phyloP scores from a whole-genome alignment of 192 early-diverging fungal genomes.

The Linnemannia schmuckeri region DNA sequence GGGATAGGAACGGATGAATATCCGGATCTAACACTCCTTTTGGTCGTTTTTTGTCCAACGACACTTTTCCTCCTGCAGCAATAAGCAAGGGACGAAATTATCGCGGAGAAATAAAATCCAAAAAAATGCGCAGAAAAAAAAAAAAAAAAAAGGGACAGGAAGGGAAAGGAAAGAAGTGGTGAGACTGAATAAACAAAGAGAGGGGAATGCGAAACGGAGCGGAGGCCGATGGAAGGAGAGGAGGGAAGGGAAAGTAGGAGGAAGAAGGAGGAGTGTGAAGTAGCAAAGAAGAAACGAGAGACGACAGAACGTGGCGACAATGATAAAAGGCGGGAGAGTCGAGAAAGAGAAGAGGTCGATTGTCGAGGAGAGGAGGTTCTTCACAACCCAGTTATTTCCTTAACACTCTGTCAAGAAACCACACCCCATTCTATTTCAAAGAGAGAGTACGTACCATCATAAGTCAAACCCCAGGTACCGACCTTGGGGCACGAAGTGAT shows the following conservation, averaged over 20 bases:
- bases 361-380: too few relatives aligned
- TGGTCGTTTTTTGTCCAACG: slow-evolving; percentile 6
- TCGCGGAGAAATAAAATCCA: slow-evolving; percentile 8
- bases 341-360: too few relatives aligned
- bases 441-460: slow-evolving; percentile 53
- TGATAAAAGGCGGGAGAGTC: too few relatives aligned
- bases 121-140: neutral
- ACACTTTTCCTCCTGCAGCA: neutral
- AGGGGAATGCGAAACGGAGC: neutral
- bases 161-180: neutral
- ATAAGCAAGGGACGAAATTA: neutral
- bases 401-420: neutral
- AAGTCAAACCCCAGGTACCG: slow-evolving; percentile 70
- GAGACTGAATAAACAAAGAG: neutral
- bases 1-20: neutral
- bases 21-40: neutral
- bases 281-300: neutral
- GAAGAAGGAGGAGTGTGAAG: neutral
- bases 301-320: neutral
- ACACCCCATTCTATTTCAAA: neutral
- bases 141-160: neutral
- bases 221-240: neutral
- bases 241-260: neutral
- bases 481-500: slow-evolving; percentile 62
- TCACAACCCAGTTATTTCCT: too few relatives aligned